Base-by-base conservation (phyloP, 2,329 filamentous ascomycete genomes). In the Penicillium sumatraense region DNA sequence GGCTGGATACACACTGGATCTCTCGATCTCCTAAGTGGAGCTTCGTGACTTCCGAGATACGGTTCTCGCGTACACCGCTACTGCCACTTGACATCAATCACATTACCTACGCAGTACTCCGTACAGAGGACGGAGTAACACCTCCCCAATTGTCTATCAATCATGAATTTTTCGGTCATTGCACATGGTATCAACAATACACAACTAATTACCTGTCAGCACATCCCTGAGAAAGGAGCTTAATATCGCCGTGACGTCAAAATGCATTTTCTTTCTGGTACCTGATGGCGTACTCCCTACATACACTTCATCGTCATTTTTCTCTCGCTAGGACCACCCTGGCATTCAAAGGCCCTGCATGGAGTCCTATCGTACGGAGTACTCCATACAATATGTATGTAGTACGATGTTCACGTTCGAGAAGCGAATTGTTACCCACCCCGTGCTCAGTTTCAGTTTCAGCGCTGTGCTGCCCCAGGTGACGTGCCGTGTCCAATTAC, bases 41-140 rank as follows among this genome's bases (percentile, higher is more conserved):
- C 55, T 14, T 33, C 13, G 33, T 50, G 48, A 49, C 49, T 52
- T 56, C 51, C 52, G 50, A 58, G 51, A 59, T 58, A 35, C 27
- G 46, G 36, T 55, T 48, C 47, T 21, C 18, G 23, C 35, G 29
- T 61, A 42, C 59, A 64, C 63, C 63, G 63, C 63, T 53, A 36
- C 46, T 58, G 51, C 36, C 31, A 8, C 31, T 49, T 44, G 40
- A 53, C 31, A 47, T 46, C 31, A 20, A 24, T 44, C 44, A 52
- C 36, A 53, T 46, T 10, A n/a, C n/a, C n/a, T n/a, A n/a, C n/a
- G n/a, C n/a, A n/a, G n/a, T n/a, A n/a, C n/a, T n/a, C n/a, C n/a
- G n/a, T n/a, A n/a, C n/a, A n/a, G n/a, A n/a, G n/a, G n/a, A n/a
- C n/a, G n/a, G n/a, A n/a, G n/a, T n/a, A n/a, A n/a, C n/a, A n/a